Base-by-base conservation (phyloP, 148 eudicot genomes). In the Tetragonia tetragonoides region DNA sequence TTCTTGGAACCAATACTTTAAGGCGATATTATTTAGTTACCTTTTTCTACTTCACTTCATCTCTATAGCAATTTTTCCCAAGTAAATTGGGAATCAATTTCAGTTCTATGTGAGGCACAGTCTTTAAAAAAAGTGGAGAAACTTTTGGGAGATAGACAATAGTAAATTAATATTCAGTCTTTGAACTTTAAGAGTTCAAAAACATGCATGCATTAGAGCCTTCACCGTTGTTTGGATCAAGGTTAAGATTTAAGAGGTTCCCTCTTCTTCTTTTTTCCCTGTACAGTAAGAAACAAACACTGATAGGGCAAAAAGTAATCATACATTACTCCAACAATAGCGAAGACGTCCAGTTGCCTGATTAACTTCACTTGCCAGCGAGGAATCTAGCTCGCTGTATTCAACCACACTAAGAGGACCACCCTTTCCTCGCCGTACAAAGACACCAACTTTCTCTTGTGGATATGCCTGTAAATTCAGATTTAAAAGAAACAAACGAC, bases 381-480 rank as follows among this genome's bases (percentile, higher is more conserved):
- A 88, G 54, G 86, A 76, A 84, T 93, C 99, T 82, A 95, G 85
- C 85, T 95, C 99, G 74, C 93, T 91, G 87, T 95, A 95, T 81
- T 92, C 99, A 80, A 93, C 99, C 64, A 95, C 99, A 54, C 93
- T 84, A 42, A 95, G 84, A 41, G 99, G 99, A 57, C 99, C 99
- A 72, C 94, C 97, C 83, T 95, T 95, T 10, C 99, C 97, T 80
- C 96, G 88, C 71, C 88, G 91, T 46, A 95, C 99, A 86, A 95
- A 95, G 37, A 95, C 99, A 51, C 99, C 99, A 82, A 95, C 99
- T 78, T 90, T 91, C 83, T 95, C 99, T 88, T 93, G 99, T 64
- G 99, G 99, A 82, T 95, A 95, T 60, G 99, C 97, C 99, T 95
- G 88, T 60, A 47, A 77, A 23, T 18, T 70, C 40, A 82, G 51